These are phyloP conservation scores for Dillenia suffruticosa DNA, from an alignment of 164 flowering plant genomes.

Conservation along the genomic window DNA sequence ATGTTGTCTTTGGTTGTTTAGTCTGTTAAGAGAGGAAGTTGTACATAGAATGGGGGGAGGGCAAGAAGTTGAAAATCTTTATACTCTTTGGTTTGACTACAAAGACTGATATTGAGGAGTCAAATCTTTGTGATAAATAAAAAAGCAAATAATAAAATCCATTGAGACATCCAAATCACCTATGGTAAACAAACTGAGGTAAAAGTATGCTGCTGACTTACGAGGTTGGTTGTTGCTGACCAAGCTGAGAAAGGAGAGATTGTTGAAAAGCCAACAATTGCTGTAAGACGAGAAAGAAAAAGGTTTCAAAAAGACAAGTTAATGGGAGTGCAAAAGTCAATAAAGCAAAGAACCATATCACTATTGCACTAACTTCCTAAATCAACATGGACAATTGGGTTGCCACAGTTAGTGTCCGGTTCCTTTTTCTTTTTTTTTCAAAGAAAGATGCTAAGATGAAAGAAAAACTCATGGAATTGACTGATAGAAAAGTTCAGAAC, in stretches of 20 bases:
- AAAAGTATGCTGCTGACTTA: conserved; percentile 21
- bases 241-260: conserved; percentile 40
- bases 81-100: background rate
- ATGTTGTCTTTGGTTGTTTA: no score
- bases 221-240: conserved; percentile 39
- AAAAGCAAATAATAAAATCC: background rate
- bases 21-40: no score
- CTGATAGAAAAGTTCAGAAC: no score
- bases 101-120: background rate
- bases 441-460: no score
- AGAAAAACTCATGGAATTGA: no score
- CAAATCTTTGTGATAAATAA: no score
- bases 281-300: conserved; percentile 27
- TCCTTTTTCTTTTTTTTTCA: no score
- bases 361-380: no score
- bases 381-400: no score
- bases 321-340: no score
- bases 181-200: background rate
- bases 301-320: no score
- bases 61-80: background rate
- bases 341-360: background rate
- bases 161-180: background rate
- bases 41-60: background rate
- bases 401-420: no score
- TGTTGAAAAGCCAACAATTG: conserved; percentile 60